Conservation (phyloP, 2,329 filamentous ascomycete species). For the Hypoxylon sp. region DNA sequence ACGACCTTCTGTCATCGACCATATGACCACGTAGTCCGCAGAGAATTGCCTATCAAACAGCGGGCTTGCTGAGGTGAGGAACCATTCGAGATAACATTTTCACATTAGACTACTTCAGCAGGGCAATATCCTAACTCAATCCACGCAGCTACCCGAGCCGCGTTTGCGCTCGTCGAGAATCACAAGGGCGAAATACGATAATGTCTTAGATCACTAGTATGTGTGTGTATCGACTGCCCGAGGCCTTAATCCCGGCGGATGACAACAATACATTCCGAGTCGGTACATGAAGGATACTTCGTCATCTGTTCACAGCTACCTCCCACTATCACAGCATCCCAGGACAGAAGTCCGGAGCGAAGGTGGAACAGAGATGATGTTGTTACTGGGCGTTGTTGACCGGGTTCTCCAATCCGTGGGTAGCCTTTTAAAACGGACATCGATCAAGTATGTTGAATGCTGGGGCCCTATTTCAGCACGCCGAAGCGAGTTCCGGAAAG, state of each 20-base stretch:
- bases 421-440: slow-evolving; percentile 41
- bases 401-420: slow-evolving; percentile 34
- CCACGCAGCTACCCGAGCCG: slow-evolving; percentile 42
- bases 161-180: slow-evolving; percentile 37
- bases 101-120: slow-evolving; percentile 30
- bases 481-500: slow-evolving; percentile 30
- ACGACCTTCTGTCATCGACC: slow-evolving; percentile 22
- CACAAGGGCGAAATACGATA: slow-evolving; percentile 36
- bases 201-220: slow-evolving; percentile 33
- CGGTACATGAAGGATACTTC: slow-evolving; percentile 40
- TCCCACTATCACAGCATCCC: slow-evolving; percentile 21
- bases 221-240: slow-evolving; percentile 27
- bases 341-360: slow-evolving; percentile 23
- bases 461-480: slow-evolving; percentile 20
- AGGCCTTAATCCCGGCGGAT: slow-evolving; percentile 23
- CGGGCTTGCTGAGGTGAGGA: slow-evolving; percentile 16
- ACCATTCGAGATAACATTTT: slow-evolving; percentile 14
- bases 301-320: slow-evolving; percentile 29
- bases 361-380: slow-evolving; percentile 39
- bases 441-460: slow-evolving; percentile 20
- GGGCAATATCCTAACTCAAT: slow-evolving; percentile 29
- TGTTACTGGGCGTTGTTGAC: slow-evolving; percentile 33
- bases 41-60: slow-evolving; percentile 32
- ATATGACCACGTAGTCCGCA: slow-evolving; percentile 31
- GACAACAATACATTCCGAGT: slow-evolving; percentile 28